These are phyloP conservation scores for Sordariomycetes sp. DNA, from an alignment of 2,329 filamentous ascomycete genomes.

Conservation along the genomic window DNA sequence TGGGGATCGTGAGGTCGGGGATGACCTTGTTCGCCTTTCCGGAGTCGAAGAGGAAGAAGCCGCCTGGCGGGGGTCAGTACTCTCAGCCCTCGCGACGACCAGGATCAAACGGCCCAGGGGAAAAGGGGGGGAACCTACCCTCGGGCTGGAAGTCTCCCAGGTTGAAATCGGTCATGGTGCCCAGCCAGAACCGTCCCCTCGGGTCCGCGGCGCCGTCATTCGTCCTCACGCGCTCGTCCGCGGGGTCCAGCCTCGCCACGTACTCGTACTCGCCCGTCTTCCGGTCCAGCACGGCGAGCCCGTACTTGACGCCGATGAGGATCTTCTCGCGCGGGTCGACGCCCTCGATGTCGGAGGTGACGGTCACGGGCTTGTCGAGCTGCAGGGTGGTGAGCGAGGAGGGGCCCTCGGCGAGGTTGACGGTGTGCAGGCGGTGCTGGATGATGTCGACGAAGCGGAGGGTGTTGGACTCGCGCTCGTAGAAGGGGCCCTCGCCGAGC, in stretches of 20 bases:
- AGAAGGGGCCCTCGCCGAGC: slow-evolving; percentile 67
- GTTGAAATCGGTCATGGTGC: slow-evolving; percentile 70
- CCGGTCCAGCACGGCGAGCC: slow-evolving; percentile 68
- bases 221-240: slow-evolving; percentile 44
- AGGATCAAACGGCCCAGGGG: not conserved
- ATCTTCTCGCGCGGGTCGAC: slow-evolving; percentile 53
- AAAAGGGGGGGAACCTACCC: slow-evolving; percentile 25
- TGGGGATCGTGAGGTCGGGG: slow-evolving; percentile 64
- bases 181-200: slow-evolving; percentile 74
- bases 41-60: slow-evolving; percentile 61
- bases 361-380: slow-evolving; percentile 44
- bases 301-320: slow-evolving; percentile 70
- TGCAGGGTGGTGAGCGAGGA: slow-evolving; percentile 51
- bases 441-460: slow-evolving; percentile 79
- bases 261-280: slow-evolving; percentile 42
- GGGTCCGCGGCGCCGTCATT: slow-evolving; percentile 81
- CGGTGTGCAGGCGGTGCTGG: slow-evolving; percentile 60
- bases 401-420: slow-evolving; percentile 54
- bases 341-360: slow-evolving; percentile 71
- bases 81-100: not conserved
- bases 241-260: slow-evolving; percentile 33
- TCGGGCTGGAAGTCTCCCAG: slow-evolving; percentile 48
- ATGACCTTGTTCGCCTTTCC: slow-evolving; percentile 49
- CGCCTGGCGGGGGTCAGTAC: slow-evolving; percentile 34
- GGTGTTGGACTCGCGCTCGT: slow-evolving; percentile 52